Percentiles rank a stretch among this genome's conserved stretches.
These are phyloP conservation scores for Debaryomyces fabryi DNA, from an alignment of 1,139 yeast genomes.

Conservation along the genomic window DNA sequence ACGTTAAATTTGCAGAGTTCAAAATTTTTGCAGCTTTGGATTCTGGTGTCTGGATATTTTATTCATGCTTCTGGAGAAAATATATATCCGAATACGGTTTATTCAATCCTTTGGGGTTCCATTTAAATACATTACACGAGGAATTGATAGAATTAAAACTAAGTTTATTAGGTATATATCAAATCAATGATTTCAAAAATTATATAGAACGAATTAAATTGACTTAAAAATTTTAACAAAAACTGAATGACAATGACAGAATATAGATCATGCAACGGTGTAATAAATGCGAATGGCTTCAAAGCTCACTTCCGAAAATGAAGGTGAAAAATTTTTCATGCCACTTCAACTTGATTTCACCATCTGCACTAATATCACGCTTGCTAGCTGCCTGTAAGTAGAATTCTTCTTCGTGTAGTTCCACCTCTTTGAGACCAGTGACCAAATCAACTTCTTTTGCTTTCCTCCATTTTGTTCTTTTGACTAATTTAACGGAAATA, in stretches of 20 bases:
- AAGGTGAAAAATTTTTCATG: conserved; percentile 17
- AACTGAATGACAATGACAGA: neutral
- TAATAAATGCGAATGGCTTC: neutral
- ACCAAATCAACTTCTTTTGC: conserved; percentile 50
- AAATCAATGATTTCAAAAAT: neutral
- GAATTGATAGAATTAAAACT: neutral
- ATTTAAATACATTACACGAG: neutral
- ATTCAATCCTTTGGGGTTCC: too few species aligned
- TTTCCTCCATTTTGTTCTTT: conserved; percentile 51
- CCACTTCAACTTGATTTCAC: conserved; percentile 16
- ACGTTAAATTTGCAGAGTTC: neutral
- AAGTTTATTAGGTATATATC: neutral
- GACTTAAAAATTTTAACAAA: neutral
- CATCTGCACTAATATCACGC: conserved; percentile 18
- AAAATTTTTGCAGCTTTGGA: neutral
- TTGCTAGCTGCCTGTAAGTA: conserved; percentile 20
- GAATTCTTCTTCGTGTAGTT: conserved; percentile 48
- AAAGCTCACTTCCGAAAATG: conserved; percentile 28
- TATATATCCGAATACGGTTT: too few species aligned
- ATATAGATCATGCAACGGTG: neutral
- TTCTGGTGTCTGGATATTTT: neutral
- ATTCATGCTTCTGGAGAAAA: too few species aligned
- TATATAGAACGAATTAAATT: neutral
- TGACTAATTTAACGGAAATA: conserved; percentile 57
- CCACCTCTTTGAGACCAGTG: conserved; percentile 42